Base-by-base conservation (phyloP, 192 early-diverging fungal genomes). In the Dissophora globulifera region DNA sequence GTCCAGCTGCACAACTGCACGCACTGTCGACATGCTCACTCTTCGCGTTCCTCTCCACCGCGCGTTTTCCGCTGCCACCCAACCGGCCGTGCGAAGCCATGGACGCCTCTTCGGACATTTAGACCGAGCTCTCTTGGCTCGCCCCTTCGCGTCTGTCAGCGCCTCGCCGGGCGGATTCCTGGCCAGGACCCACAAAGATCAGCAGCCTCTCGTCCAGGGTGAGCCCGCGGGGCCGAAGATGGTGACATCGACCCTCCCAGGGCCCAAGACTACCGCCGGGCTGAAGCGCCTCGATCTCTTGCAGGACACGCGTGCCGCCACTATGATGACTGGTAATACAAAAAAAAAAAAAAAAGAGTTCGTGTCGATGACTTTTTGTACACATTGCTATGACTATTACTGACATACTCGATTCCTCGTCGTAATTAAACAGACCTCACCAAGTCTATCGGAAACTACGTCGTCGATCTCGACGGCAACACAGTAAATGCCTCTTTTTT, bases 391-490 rank as follows among this genome's bases (percentile, higher is more conserved):
- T 40, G 27, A 15, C 22, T 27, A 50, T 25, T 31, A 5, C 2
- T n/a, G n/a, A n/a, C n/a, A n/a, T n/a, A n/a, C n/a, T n/a, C n/a
- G n/a, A n/a, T n/a, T n/a, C n/a, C n/a, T n/a, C n/a, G n/a, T n/a
- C n/a, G n/a, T n/a, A 19, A 22, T 22, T 10, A 46, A 27, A 42
- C 61, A 86, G 91, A 92, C 79, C 83, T 85, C 60, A 59, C 43
- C 43, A 88, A 88, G 62, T 90, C 88, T 13, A 79, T 83, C 20
- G 91, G 91, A 58, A 92, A 92, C 74, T 92, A 90, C 68, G 87
- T 92, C 32, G 87, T 83, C 2, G 91, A 92, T 52, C 83, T 87
- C 1, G 91, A 92, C 68, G 91, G 91, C 47, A 92, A 92, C 63
- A 62, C 67, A 33, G 68, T 92, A 67, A 56, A 64, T 15, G 17